Percentiles rank a stretch among this genome's conserved stretches.
These are phyloP conservation scores for Sordariomycetes sp. DNA, from an alignment of 2,329 filamentous ascomycete genomes.

Conservation along the genomic window DNA sequence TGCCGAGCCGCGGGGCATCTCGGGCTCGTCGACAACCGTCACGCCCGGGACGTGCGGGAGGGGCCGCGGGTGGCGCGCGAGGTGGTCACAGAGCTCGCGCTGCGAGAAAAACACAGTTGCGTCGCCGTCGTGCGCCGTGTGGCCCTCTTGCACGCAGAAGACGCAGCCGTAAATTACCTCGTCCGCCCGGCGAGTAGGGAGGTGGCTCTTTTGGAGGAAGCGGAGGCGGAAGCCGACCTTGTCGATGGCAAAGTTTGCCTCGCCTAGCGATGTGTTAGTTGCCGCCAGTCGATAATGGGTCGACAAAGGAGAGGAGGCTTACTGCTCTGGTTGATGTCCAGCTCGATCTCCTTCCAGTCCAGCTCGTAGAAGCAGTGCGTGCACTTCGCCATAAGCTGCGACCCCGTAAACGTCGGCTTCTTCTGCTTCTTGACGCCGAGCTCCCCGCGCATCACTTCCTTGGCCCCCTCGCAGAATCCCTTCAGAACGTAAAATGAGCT, in stretches of 20 bases:
- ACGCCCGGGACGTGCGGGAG: constrained; percentile 34
- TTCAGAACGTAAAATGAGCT: constrained; percentile 40
- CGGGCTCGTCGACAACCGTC: constrained; percentile 28
- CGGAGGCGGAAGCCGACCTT: constrained; percentile 36
- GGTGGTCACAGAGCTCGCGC: constrained; percentile 36
- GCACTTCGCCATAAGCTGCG: constrained; percentile 34
- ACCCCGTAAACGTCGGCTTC: constrained; percentile 26
- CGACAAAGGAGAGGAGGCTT: constrained; percentile 9
- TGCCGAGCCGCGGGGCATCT: constrained; percentile 22
- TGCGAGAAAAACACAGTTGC: constrained; percentile 43
- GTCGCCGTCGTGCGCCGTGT: constrained; percentile 38
- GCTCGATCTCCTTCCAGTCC: constrained; percentile 36
- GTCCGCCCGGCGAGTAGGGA: constrained; percentile 33
- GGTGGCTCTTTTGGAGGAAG: constrained; percentile 41
- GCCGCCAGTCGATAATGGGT: background rate
- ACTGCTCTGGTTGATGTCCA: constrained; percentile 35
- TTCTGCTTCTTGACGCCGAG: constrained; percentile 35
- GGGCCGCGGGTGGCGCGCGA: constrained; percentile 38
- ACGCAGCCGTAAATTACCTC: constrained; percentile 40
- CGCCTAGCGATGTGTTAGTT: constrained; percentile 15
- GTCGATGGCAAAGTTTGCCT: constrained; percentile 30
- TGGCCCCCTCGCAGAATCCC: constrained; percentile 41
- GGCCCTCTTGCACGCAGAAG: constrained; percentile 36
- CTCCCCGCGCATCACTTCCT: constrained; percentile 31
- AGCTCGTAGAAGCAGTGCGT: constrained; percentile 39